A percentile compares a stretch with the other conserved stretches of the same genome.
These are phyloP conservation scores for Durio zibethinus DNA, from an alignment of 345 rosid genomes.

Conservation along the genomic window DNA sequence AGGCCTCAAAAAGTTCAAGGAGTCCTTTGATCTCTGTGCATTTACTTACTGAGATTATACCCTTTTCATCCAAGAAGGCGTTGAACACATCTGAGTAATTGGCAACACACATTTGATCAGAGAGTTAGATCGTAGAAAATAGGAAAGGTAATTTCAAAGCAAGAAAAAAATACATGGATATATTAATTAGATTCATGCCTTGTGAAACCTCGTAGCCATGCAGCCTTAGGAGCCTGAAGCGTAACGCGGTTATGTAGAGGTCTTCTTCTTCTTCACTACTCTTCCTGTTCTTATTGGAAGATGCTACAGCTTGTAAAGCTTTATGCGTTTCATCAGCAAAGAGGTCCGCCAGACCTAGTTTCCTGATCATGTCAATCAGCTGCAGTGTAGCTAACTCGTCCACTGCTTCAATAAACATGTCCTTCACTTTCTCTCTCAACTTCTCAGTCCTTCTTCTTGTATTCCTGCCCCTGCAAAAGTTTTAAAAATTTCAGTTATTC, in stretches of 20 bases:
- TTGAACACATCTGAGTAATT: slow-evolving; percentile 30
- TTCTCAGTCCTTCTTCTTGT: slow-evolving; percentile 5
- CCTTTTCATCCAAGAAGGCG: slow-evolving; percentile 28
- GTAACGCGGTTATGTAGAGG: slow-evolving; percentile 30
- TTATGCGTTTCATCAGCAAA: slow-evolving; percentile 34
- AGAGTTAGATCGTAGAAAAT: neutral
- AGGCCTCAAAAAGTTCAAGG: slow-evolving; percentile 46
- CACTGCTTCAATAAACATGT: slow-evolving; percentile 20
- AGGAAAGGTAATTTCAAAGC: neutral
- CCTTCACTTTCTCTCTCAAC: slow-evolving; percentile 27
- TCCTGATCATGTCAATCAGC: slow-evolving; percentile 33
- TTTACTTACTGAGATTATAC: slow-evolving; percentile 14
- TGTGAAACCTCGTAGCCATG: slow-evolving; percentile 41
- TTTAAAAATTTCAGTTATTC: neutral
- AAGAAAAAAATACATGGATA: too few relatives aligned
- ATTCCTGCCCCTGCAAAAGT: slow-evolving; percentile 28
- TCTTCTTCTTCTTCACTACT: neutral
- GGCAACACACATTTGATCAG: neutral
- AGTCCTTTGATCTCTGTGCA: slow-evolving; percentile 24
- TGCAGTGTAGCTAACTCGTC: slow-evolving; percentile 29
- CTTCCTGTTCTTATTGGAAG: neutral
- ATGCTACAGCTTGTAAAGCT: slow-evolving; percentile 21
- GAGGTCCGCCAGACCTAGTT: slow-evolving; percentile 34
- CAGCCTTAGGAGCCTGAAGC: slow-evolving; percentile 46
- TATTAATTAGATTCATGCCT: slow-evolving; percentile 24